These are phyloP conservation scores for Claviceps sp. DNA, from an alignment of 2,329 filamentous ascomycete genomes.

Conservation along the genomic window DNA sequence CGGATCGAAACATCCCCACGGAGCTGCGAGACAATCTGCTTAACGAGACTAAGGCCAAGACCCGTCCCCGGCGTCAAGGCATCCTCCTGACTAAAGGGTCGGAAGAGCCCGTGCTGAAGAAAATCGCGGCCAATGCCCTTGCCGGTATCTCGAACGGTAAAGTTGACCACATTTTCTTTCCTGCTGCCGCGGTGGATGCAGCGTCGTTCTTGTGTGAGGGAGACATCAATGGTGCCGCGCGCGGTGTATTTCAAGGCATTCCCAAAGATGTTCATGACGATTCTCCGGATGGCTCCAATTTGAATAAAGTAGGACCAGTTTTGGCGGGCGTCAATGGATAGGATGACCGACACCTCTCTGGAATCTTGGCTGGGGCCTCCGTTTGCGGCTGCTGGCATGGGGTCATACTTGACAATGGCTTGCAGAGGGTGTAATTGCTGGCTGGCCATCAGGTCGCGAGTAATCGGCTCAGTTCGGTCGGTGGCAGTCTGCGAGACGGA, in stretches of 20 bases:
- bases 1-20: constrained; percentile 44
- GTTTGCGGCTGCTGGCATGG: background rate
- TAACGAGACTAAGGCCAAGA: constrained; percentile 52
- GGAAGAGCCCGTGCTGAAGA: constrained; percentile 44
- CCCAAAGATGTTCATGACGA: constrained; percentile 50
- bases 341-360: constrained; percentile 16
- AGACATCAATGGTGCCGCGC: constrained; percentile 18
- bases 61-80: constrained; percentile 45
- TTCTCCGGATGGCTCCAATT: constrained; percentile 35
- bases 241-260: constrained; percentile 49
- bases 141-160: constrained; percentile 49
- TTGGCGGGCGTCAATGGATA: constrained; percentile 25
- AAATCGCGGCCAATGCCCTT: constrained; percentile 52
- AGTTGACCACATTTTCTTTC: constrained; percentile 11
- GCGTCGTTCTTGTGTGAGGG: constrained; percentile 11
- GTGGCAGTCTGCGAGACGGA: constrained; percentile 11
- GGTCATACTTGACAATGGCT: constrained; percentile 18
- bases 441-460: constrained; percentile 8
- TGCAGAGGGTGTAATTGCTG: constrained; percentile 25
- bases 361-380: constrained; percentile 4
- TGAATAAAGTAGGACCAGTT: constrained; percentile 42
- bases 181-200: background rate
- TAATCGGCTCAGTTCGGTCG: constrained; percentile 3
- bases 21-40: constrained; percentile 42
- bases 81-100: constrained; percentile 50